Evolutionary conservation across 2,329 filamentous ascomycete genomes (phyloP), one percentile per base, ranked within the genome.

Genomic region (Penicillium carneum): DNA sequence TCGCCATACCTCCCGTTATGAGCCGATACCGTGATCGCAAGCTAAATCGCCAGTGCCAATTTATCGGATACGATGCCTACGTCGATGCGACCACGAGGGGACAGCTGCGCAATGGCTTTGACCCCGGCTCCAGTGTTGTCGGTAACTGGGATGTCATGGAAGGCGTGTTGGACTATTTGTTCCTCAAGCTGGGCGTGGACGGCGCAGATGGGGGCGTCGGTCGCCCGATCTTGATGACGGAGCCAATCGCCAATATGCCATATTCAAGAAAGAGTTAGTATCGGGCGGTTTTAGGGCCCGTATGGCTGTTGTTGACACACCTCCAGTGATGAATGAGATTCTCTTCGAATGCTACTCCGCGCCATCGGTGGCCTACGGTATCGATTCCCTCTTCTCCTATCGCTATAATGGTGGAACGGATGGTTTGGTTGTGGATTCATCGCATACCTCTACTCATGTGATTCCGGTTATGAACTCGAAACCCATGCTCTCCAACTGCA

Each of bases 111-210:
- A 91, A 92, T 76, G 90, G 93, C 1, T 98, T 97, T 71, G 95
- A 99, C 76, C 86, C 90, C 1, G 93, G 93, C 26, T 94, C 90
- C 46, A 94, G 93, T 66, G 90, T 99, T 49, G 88, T 98, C 63
- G 93, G 92, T 77, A 98, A 98, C 75, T 99, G 96, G 93, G 95
- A 99, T 77, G 93, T 93, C 36, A 93, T 97, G 87, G 95, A 99
- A 78, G 93, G 94, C 61, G 84, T 97, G 5, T 80, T 99, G 48
- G 95, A 99, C 80, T 97, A 97, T 77, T 86, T 93, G 43, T 99
- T 99, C 76, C 84, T 97, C 68, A 98, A 97, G 80, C 81, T 99
- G 57, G 95, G 95, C 4, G 85, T 99, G 69, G 92, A 96, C 67
- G 87, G 78, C 4, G 82, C 83, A 4, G 87, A 89, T 50, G 92